Percentiles rank a stretch among this genome's conserved stretches.
phyloP scores from a whole-genome alignment of 805 yeast species.

The Barnettozyma sp. region DNA sequence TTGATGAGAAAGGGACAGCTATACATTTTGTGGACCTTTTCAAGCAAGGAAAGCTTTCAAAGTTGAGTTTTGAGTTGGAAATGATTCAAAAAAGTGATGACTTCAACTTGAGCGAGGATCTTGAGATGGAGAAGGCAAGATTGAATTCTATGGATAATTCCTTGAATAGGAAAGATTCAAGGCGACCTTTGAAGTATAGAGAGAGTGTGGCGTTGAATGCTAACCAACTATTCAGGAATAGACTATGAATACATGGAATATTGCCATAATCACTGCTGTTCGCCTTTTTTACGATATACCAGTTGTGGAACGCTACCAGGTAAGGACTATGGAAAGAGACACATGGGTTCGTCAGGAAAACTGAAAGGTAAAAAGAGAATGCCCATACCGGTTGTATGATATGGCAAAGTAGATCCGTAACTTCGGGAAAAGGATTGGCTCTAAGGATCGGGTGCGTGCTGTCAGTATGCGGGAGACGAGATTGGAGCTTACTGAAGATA shows the following conservation, averaged over 20 bases:
- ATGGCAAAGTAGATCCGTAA: too few relatives aligned
- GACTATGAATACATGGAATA: neutral
- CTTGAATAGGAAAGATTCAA: constrained; percentile 15
- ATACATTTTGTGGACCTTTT: constrained; percentile 54
- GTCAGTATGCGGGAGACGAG: too few relatives aligned
- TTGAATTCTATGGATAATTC: constrained; percentile 20
- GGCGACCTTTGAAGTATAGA: constrained; percentile 13
- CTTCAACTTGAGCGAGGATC: constrained; percentile 14
- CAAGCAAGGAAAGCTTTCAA: constrained; percentile 43
- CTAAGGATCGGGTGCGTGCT: too few relatives aligned
- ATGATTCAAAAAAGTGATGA: constrained; percentile 7
- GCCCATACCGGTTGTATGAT: too few relatives aligned
- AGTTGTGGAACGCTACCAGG: too few relatives aligned
- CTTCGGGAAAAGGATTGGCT: too few relatives aligned
- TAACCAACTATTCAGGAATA: constrained; percentile 19
- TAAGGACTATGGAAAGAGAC: too few relatives aligned
- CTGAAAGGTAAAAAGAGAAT: too few relatives aligned
- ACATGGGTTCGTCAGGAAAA: too few relatives aligned
- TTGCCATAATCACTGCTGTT: too few relatives aligned
- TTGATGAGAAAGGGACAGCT: constrained; percentile 56
- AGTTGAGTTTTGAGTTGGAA: constrained; percentile 22
- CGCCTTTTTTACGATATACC: too few relatives aligned
- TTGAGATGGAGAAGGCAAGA: constrained; percentile 15
- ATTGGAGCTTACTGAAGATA: too few relatives aligned
- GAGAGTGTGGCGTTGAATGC: constrained; percentile 21